Conservation (phyloP, 2,329 filamentous ascomycete genomes). For the Aspergillus texensis region DNA sequence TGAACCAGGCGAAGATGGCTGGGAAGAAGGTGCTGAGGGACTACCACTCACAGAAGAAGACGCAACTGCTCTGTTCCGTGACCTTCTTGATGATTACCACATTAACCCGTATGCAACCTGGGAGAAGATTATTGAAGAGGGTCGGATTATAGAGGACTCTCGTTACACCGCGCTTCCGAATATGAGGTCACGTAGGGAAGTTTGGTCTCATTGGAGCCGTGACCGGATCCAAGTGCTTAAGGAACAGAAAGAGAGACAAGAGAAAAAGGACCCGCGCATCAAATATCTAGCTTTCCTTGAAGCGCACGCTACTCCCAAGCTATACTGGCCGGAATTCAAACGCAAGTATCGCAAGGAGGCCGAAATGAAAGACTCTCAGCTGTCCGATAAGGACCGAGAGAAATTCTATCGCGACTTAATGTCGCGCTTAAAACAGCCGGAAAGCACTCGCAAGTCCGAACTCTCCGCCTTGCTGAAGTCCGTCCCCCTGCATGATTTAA, state of each 20-base stretch:
- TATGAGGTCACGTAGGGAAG: slow-evolving; percentile 78
- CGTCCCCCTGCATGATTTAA: slow-evolving; percentile 41
- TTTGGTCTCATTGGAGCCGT: slow-evolving; percentile 81
- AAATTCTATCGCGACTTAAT: slow-evolving; percentile 53
- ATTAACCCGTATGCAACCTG: slow-evolving; percentile 89
- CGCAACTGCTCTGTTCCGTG: slow-evolving; percentile 75
- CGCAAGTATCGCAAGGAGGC: slow-evolving; percentile 83
- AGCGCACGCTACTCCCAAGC: slow-evolving; percentile 79
- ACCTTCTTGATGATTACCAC: slow-evolving; percentile 78
- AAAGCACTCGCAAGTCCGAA: slow-evolving; percentile 50
- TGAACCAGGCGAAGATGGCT: slow-evolving; percentile 58
- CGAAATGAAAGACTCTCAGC: slow-evolving; percentile 61
- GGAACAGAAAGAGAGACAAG: slow-evolving; percentile 71
- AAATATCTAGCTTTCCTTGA: slow-evolving; percentile 81
- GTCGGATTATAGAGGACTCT: slow-evolving; percentile 78
- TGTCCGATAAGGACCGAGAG: slow-evolving; percentile 53
- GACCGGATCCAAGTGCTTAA: slow-evolving; percentile 74
- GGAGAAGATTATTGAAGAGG: slow-evolving; percentile 85
- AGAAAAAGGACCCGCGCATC: slow-evolving; percentile 80
- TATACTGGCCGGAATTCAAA: slow-evolving; percentile 97
- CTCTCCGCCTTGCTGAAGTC: slow-evolving; percentile 49
- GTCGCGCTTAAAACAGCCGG: slow-evolving; percentile 48
- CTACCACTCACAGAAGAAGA: slow-evolving; percentile 74
- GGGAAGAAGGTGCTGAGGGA: slow-evolving; percentile 73
- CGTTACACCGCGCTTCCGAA: slow-evolving; percentile 83